Conservation (phyloP, 148 eudicot genomes). For the Dysphania ambrosioides region DNA sequence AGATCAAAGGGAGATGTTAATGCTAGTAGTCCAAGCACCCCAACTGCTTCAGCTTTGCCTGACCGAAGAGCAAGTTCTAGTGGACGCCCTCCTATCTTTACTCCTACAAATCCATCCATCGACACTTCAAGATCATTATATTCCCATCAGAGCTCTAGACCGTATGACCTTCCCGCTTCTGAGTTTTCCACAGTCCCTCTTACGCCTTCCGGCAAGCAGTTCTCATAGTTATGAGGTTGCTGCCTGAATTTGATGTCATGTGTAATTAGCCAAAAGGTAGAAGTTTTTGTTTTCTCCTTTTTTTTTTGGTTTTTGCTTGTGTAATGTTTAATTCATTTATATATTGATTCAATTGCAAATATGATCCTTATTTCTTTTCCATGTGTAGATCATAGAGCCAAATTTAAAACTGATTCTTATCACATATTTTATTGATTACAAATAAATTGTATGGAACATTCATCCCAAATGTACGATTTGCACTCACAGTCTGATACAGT, state of each 20-base stretch:
- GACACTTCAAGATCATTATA: slow-evolving; percentile 33
- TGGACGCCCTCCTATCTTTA: slow-evolving; percentile 34
- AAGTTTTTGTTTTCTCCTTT: slow-evolving; percentile 5
- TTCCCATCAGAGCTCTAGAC: slow-evolving; percentile 38
- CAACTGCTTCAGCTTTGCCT: slow-evolving; percentile 25
- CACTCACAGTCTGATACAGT: not conserved
- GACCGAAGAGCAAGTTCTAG: slow-evolving; percentile 31
- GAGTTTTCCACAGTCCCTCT: slow-evolving; percentile 97
- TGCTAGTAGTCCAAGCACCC: slow-evolving; percentile 31
- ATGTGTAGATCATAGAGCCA: not conserved
- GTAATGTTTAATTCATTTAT: slow-evolving; percentile 33
- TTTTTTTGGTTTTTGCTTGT: slow-evolving; percentile 1
- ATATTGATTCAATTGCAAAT: slow-evolving; percentile 37
- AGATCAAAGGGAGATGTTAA: slow-evolving; percentile 30
- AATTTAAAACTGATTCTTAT: not conserved
- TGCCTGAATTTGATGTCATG: slow-evolving; percentile 31
- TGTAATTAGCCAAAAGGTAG: slow-evolving; percentile 42
- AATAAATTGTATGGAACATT: not conserved
- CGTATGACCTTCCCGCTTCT: slow-evolving; percentile 52
- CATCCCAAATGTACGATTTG: not conserved
- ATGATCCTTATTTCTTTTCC: not conserved
- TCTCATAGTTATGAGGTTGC: slow-evolving; percentile 26
- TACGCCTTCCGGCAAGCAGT: slow-evolving; percentile 54
- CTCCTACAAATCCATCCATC: slow-evolving; percentile 36
- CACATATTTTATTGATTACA: not conserved